phyloP scores from a whole-genome alignment of 208 protist species.

The Wallacemonas rigidus region DNA sequence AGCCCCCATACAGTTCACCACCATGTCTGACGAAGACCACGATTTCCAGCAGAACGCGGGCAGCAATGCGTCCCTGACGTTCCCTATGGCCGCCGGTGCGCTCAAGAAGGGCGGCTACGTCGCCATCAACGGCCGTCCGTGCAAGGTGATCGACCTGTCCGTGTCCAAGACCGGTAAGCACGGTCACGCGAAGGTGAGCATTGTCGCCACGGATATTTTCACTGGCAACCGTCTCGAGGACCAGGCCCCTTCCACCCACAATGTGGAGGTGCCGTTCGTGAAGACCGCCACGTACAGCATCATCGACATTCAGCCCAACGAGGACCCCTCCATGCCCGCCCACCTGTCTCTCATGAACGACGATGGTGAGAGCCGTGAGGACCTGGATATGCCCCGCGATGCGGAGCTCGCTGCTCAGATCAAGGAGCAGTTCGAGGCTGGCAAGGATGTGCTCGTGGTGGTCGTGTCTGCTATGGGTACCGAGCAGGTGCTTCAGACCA shows the following conservation, averaged over 20 bases:
- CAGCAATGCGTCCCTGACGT: slow-evolving; percentile 81
- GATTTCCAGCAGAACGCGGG: slow-evolving; percentile 72
- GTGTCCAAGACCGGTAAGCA: slow-evolving; percentile 99
- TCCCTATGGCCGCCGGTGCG: slow-evolving; percentile 83
- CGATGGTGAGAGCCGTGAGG: slow-evolving; percentile 94
- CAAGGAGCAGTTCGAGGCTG: slow-evolving; percentile 90
- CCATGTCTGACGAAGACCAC: slow-evolving; percentile 69
- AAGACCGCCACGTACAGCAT: slow-evolving; percentile 94
- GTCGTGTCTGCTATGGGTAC: slow-evolving; percentile 95
- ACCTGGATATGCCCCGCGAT: slow-evolving; percentile 95
- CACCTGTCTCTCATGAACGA: slow-evolving; percentile 93
- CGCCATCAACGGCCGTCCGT: slow-evolving; percentile 92
- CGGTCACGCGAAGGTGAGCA: slow-evolving; percentile 98
- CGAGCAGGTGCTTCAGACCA: slow-evolving; percentile 94
- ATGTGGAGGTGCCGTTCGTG: slow-evolving; percentile 96
- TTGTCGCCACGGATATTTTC: slow-evolving; percentile 98
- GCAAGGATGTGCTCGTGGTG: slow-evolving; percentile 94
- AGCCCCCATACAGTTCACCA: not conserved
- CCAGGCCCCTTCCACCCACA: slow-evolving; percentile 97
- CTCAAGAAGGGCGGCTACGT: slow-evolving; percentile 92
- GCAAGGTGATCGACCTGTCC: slow-evolving; percentile 98
- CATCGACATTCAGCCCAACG: slow-evolving; percentile 94
- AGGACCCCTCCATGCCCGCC: slow-evolving; percentile 59
- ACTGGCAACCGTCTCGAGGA: slow-evolving; percentile 98
- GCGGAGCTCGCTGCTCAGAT: slow-evolving; percentile 89